Percentiles rank a stretch among this genome's conserved stretches.
phyloP scores from a whole-genome alignment of 441 rosid species.

The Francoa sonchifolia region DNA sequence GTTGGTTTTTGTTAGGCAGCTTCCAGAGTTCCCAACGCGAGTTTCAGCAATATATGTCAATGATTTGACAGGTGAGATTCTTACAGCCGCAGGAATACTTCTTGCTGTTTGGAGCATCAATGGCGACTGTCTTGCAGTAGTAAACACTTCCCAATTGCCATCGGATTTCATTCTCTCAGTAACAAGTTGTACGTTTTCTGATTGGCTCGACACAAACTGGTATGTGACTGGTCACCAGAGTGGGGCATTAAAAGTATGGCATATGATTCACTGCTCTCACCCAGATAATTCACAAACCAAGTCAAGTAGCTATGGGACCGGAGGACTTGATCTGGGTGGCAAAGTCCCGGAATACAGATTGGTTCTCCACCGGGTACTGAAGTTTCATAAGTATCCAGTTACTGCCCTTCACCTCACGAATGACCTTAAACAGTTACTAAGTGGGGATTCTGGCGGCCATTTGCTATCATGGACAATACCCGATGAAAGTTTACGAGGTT shows the following conservation, averaged over 20 bases:
- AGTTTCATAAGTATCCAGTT: slow-evolving; percentile 81
- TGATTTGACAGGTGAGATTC: slow-evolving; percentile 52
- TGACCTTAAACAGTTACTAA: slow-evolving; percentile 84
- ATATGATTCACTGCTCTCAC: slow-evolving; percentile 71
- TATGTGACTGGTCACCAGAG: slow-evolving; percentile 98
- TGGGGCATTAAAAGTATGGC: slow-evolving; percentile 96
- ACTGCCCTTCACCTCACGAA: slow-evolving; percentile 71
- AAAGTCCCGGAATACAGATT: slow-evolving; percentile 72
- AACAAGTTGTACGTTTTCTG: slow-evolving; percentile 74
- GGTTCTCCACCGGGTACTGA: slow-evolving; percentile 72
- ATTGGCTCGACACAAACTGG: slow-evolving; percentile 93
- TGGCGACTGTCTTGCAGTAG: slow-evolving; percentile 92
- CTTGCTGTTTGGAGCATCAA: slow-evolving; percentile 98
- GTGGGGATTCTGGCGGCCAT: slow-evolving; percentile 34
- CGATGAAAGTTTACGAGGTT: slow-evolving; percentile 58
- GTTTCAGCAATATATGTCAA: slow-evolving; percentile 28
- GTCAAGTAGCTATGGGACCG: slow-evolving; percentile 30
- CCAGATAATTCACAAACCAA: slow-evolving; percentile 37
- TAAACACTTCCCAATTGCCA: slow-evolving; percentile 91
- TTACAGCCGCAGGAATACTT: slow-evolving; percentile 91
- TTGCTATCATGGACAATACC: slow-evolving; percentile 41
- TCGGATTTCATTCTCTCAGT: slow-evolving; percentile 89
- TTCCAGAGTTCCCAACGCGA: slow-evolving; percentile 76
- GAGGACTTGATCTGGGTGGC: slow-evolving; percentile 51
- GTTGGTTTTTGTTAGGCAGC: slow-evolving; percentile 73